phyloP scores from a whole-genome alignment of 1,284 basidiomycete genomes.

The Neotropicomus parvogracilis region DNA sequence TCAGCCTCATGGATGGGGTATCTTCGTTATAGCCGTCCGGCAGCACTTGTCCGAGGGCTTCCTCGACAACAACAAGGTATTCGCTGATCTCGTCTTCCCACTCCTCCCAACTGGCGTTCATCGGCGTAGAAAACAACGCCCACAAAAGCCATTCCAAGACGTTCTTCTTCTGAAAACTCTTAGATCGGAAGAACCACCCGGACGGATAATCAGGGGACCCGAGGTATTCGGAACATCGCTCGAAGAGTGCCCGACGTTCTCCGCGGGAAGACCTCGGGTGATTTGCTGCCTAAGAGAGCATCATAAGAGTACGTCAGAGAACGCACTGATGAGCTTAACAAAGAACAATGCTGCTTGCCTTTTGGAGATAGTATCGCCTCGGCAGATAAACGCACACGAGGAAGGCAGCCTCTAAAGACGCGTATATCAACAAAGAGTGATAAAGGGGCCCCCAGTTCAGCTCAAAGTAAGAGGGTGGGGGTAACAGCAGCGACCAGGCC shows the following conservation, averaged over 20 bases:
- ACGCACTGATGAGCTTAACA: neutral
- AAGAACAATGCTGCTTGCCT: conserved; percentile 33
- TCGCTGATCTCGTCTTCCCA: conserved; percentile 49
- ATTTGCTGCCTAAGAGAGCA: conserved; percentile 36
- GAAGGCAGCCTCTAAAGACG: conserved; percentile 46
- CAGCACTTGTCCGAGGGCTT: conserved; percentile 38
- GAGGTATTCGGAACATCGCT: conserved; percentile 40
- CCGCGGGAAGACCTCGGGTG: conserved; percentile 39
- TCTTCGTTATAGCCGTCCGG: conserved; percentile 37
- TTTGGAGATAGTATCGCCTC: conserved; percentile 43
- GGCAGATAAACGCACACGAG: conserved; percentile 50
- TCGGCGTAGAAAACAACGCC: conserved; percentile 49
- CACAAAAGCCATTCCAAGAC: conserved; percentile 62
- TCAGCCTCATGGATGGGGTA: conserved; percentile 47
- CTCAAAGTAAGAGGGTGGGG: neutral
- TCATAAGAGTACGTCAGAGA: neutral
- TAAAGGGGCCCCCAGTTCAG: conserved; percentile 1
- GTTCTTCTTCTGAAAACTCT: conserved; percentile 44
- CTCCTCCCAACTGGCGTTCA: conserved; percentile 31
- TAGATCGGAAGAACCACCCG: conserved; percentile 52
- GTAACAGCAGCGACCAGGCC: conserved; percentile 8
- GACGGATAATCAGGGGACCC: conserved; percentile 35
- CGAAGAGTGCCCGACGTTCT: conserved; percentile 48
- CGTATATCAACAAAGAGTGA: conserved; percentile 30
- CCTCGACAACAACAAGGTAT: conserved; percentile 42